Percentiles rank a stretch among this genome's conserved stretches.
These are phyloP conservation scores for Chamaecrista fasciculata DNA, from an alignment of 306 rosid genomes.

Conservation along the genomic window DNA sequence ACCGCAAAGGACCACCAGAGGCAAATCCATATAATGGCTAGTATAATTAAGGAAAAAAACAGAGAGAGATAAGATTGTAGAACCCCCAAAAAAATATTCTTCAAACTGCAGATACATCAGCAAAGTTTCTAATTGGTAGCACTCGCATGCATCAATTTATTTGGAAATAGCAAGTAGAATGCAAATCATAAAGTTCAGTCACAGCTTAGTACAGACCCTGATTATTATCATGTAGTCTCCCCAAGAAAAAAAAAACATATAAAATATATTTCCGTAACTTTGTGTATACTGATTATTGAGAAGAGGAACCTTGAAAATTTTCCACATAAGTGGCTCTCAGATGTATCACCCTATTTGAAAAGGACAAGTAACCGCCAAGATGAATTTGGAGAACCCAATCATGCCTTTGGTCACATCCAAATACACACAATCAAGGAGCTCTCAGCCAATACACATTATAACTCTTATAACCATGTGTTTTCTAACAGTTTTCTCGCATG, in stretches of 20 bases:
- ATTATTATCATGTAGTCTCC: not conserved
- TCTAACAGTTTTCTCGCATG: not conserved
- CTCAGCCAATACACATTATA: slow-evolving; percentile 1
- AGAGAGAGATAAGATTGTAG: slow-evolving; percentile 2
- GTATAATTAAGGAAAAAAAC: slow-evolving; percentile 25
- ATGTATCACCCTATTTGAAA: not conserved
- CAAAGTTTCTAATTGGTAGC: slow-evolving; percentile 1
- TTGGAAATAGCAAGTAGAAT: not conserved
- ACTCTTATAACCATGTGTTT: not conserved
- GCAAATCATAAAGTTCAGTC: not conserved
- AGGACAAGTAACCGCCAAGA: not conserved
- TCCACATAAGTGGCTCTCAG: not conserved
- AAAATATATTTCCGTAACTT: not conserved
- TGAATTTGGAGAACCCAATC: not conserved
- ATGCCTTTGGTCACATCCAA: not conserved
- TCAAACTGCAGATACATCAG: not conserved
- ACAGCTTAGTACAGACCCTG: not conserved
- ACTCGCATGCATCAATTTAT: slow-evolving; percentile 22
- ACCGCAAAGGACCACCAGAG: slow-evolving; percentile 73
- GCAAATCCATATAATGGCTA: slow-evolving; percentile 93
- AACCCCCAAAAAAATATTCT: slow-evolving; percentile 10
- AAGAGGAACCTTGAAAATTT: not conserved
- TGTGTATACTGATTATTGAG: not conserved
- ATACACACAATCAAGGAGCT: not conserved
- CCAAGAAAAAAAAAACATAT: not conserved